Percentiles rank a stretch among this genome's conserved stretches.
Evolutionary conservation across 1,284 basidiomycete species (phyloP).

Genomic region (Laetiporus sulphureus): DNA sequence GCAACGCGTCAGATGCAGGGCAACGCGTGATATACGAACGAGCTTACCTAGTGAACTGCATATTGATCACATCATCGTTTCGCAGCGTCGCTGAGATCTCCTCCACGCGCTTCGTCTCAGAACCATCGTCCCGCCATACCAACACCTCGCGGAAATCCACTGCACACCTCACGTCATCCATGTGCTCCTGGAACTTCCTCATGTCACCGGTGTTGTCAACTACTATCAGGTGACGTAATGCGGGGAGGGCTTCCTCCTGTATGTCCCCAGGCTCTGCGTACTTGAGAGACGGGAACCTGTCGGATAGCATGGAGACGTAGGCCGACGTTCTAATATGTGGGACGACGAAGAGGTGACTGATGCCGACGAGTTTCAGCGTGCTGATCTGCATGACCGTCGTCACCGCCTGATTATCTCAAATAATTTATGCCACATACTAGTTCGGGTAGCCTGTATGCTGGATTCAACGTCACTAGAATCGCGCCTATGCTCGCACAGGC

Average conservation of each 20-base stretch:
- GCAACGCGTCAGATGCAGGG: background rate
- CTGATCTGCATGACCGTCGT: slow-evolving; percentile 35
- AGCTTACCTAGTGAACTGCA: slow-evolving; percentile 80
- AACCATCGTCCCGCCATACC: slow-evolving; percentile 49
- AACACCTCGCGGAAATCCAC: slow-evolving; percentile 65
- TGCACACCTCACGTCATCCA: slow-evolving; percentile 39
- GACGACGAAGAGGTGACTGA: slow-evolving; percentile 68
- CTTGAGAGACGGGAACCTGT: slow-evolving; percentile 54
- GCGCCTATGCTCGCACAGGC: slow-evolving; percentile 77
- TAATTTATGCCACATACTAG: slow-evolving; percentile 38
- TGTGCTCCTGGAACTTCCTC: slow-evolving; percentile 32
- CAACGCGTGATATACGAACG: too few species aligned
- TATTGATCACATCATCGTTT: slow-evolving; percentile 69
- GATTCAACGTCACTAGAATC: slow-evolving; percentile 77
- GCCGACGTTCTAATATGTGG: slow-evolving; percentile 62
- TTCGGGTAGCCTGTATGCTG: slow-evolving; percentile 70
- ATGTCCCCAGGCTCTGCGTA: slow-evolving; percentile 47
- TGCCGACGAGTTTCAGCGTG: slow-evolving; percentile 59
- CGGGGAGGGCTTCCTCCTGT: slow-evolving; percentile 54
- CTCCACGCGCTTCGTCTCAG: slow-evolving; percentile 35
- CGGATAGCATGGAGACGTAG: slow-evolving; percentile 53
- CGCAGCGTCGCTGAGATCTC: slow-evolving; percentile 34
- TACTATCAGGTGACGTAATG: slow-evolving; percentile 61
- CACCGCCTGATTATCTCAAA: background rate
- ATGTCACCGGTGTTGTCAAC: slow-evolving; percentile 51